These are phyloP conservation scores for Exophiala bonariae DNA, from an alignment of 2,329 filamentous ascomycete species.

Conservation along the genomic window DNA sequence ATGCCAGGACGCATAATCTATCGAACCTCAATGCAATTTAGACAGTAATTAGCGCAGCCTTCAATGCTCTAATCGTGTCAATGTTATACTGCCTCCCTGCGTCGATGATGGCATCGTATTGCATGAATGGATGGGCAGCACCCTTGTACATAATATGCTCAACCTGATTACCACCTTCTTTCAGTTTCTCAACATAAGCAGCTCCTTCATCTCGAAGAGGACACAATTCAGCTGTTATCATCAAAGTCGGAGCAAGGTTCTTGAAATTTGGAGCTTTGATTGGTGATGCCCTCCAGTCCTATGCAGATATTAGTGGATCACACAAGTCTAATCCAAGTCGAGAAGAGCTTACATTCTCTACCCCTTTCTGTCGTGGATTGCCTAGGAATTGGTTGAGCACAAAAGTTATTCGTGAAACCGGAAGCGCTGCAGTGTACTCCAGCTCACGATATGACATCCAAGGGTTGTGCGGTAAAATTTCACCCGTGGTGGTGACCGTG, in stretches of 20 bases:
- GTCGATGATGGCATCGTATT: neutral
- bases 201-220: constrained; percentile 38
- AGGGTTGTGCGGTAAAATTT: constrained; percentile 36
- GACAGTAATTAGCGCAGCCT: too few relatives aligned
- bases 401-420: constrained; percentile 39
- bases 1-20: too few relatives aligned
- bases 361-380: constrained; percentile 35
- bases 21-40: too few relatives aligned
- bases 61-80: too few relatives aligned
- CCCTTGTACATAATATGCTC: constrained; percentile 34
- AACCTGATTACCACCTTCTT: constrained; percentile 36
- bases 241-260: constrained; percentile 39
- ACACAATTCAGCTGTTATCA: constrained; percentile 43
- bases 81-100: too few relatives aligned
- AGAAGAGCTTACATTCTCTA: constrained; percentile 33
- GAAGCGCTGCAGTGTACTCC: constrained; percentile 37
- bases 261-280: constrained; percentile 38
- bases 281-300: constrained; percentile 45
- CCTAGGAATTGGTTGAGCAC: constrained; percentile 42
- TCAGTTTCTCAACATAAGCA: constrained; percentile 39
- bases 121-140: constrained; percentile 36
- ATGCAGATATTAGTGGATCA: too few relatives aligned
- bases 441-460: constrained; percentile 43
- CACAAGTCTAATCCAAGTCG: too few relatives aligned
- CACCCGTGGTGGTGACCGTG: constrained; percentile 36